Evolutionary conservation across 768 basidiomycete species (phyloP), one percentile per base, ranked within the genome.

Genomic region (Rhodotorula sphaerocarpa): DNA sequence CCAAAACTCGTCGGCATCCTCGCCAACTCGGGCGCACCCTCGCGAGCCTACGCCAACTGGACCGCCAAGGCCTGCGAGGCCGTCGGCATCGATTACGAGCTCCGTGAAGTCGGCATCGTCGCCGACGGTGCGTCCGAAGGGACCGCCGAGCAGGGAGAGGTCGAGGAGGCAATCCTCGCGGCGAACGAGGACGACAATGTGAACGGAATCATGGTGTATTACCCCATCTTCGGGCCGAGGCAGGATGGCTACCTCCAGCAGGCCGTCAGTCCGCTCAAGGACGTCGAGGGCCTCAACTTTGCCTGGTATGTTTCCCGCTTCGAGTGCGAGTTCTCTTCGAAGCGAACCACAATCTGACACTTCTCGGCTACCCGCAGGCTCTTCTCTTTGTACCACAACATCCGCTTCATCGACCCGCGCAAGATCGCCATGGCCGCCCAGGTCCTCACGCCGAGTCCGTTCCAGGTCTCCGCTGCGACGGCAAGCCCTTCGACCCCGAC

Each of bases 161-260:
- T 91, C 12, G 95, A 99, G 75, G 88, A 93, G 75, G 92, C 88
- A 12, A 93, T 97, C 69, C 85, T 96, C 36, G 88, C 90, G 72
- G 90, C 92, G 12, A 99, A 99, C 73, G 86, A 87, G 65, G 91
- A 97, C 72, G 78, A 79, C 20, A 79, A 78, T 58, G 70, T 69
- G 3, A 59, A 69, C 46, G 64, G 67, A 14, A 90, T 99, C 73
- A 95, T 97, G 92, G 95, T 92, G 69, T 69, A 69, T 48, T 99
- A 89, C 76, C 95, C 95, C 3, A 93, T 96, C 68, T 95, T 88
- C 72, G 93, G 93, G 28, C 62, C 55, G 21, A 36, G 63, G 20
- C 72, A 96, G 85, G 95, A 96, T 74, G 90, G 93, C 73, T 99
- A 99, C 75, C 79, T 99, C 58, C 95, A 99, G 75, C 93, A 96